Evolutionary conservation across 495 filamentous ascomycete genomes (phyloP).

Genomic region (Podospora fimiseda): DNA sequence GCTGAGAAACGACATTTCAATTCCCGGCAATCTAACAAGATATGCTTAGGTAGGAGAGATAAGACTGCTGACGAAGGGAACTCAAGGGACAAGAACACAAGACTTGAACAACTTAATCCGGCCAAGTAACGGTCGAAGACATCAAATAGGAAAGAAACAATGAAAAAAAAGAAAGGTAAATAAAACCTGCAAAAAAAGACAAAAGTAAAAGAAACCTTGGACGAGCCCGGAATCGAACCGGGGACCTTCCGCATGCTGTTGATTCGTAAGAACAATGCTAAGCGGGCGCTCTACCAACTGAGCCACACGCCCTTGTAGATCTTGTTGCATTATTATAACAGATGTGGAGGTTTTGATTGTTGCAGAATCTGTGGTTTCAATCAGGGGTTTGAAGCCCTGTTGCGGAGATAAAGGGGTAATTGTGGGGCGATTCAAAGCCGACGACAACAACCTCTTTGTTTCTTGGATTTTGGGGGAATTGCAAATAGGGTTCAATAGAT

Average conservation of each 20-base stretch:
- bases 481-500: no score
- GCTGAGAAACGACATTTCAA: no score
- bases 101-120: no score
- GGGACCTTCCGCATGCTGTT: conserved; percentile 19
- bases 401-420: background rate
- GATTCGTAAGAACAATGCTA: conserved; percentile 6
- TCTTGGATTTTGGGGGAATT: no score
- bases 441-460: background rate
- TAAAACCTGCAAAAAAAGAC: background rate
- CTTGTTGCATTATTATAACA: background rate
- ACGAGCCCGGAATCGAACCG: conserved; percentile 21
- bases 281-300: conserved; percentile 21
- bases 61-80: no score
- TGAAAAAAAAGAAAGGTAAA: background rate
- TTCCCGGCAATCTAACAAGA: no score
- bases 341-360: background rate
- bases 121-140: no score
- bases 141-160: background rate
- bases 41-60: no score
- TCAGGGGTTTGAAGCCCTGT: no score
- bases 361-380: no score
- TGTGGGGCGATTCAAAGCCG: no score
- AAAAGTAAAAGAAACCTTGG: background rate
- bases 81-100: no score
- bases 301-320: conserved; percentile 16